Percentiles rank a stretch among this genome's conserved stretches.
phyloP scores from a whole-genome alignment of 2,329 filamentous ascomycete species.

The Grosmannia serpens region DNA sequence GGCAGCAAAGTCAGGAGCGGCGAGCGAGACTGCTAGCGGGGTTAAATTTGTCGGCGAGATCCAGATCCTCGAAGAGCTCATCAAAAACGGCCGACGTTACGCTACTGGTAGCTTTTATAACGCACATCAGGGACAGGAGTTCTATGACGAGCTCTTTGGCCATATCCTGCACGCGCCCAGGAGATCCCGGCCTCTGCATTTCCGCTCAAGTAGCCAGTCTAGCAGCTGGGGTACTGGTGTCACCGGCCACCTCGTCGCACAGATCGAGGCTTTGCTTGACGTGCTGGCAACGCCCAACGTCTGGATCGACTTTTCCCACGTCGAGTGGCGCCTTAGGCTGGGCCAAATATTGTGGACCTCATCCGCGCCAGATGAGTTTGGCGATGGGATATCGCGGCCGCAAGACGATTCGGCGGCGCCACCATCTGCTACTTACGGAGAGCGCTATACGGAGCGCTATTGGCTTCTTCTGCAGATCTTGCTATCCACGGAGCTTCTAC shows the following conservation, averaged over 20 bases:
- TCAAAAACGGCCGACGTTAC: conserved; percentile 44
- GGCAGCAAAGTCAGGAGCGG: conserved; percentile 12
- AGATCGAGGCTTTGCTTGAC: conserved; percentile 57
- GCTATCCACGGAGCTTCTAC: conserved; percentile 52
- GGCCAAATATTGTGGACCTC: conserved; percentile 58
- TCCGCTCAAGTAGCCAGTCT: conserved; percentile 18
- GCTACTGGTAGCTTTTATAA: conserved; percentile 38
- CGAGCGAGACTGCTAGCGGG: conserved; percentile 20
- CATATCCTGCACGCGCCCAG: conserved; percentile 47
- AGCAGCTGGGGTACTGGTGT: neutral
- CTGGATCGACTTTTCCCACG: conserved; percentile 64
- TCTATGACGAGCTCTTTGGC: conserved; percentile 52
- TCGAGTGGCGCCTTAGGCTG: conserved; percentile 63
- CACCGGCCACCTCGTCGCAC: conserved; percentile 47
- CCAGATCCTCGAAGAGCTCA: conserved; percentile 46
- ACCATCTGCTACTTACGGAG: conserved; percentile 24
- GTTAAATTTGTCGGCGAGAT: conserved; percentile 46
- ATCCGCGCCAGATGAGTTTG: conserved; percentile 9
- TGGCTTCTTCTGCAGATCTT: conserved; percentile 57
- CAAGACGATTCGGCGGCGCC: conserved; percentile 18
- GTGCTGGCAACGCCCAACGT: conserved; percentile 53
- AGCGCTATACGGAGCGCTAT: conserved; percentile 50
- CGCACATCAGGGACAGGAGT: conserved; percentile 38
- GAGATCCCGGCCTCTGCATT: conserved; percentile 36
- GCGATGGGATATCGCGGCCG: conserved; percentile 24